These are phyloP conservation scores for Yamadazyma kanchanaburiensis DNA, from an alignment of 1,139 yeast species.

Conservation along the genomic window DNA sequence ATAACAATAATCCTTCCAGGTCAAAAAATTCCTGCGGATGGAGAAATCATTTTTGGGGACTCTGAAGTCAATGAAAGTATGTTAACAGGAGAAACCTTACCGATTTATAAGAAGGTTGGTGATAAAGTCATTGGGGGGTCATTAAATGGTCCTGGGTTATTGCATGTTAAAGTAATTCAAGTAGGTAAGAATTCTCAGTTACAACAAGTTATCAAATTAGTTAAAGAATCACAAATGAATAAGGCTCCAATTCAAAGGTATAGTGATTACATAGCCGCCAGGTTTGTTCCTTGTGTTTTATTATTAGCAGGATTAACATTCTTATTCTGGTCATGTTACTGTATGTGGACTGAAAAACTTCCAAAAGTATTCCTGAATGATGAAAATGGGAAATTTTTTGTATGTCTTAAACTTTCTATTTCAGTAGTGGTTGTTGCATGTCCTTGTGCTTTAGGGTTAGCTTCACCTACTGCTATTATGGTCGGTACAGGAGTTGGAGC, in stretches of 20 bases:
- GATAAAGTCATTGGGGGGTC: slow-evolving; percentile 85
- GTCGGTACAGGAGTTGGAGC: slow-evolving; percentile 99
- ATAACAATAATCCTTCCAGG: slow-evolving; percentile 82
- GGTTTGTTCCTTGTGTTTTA: slow-evolving; percentile 79
- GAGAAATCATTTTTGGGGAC: slow-evolving; percentile 68
- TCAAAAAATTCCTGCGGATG: slow-evolving; percentile 89
- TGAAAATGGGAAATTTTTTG: slow-evolving; percentile 57
- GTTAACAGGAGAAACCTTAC: slow-evolving; percentile 85
- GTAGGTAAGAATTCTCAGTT: slow-evolving; percentile 85
- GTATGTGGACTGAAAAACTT: slow-evolving; percentile 27
- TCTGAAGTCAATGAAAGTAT: slow-evolving; percentile 86
- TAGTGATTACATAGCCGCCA: slow-evolving; percentile 82
- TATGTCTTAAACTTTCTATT: slow-evolving; percentile 79
- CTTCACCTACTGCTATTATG: slow-evolving; percentile 98
- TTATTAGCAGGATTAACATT: slow-evolving; percentile 63
- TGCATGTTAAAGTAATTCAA: slow-evolving; percentile 64
- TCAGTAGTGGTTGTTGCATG: slow-evolving; percentile 96
- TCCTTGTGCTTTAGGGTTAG: slow-evolving; percentile 95
- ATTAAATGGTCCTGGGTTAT: slow-evolving; percentile 72
- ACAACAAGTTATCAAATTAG: slow-evolving; percentile 80
- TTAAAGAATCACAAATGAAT: slow-evolving; percentile 83
- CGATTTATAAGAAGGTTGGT: slow-evolving; percentile 60
- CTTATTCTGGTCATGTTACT: slow-evolving; percentile 56
- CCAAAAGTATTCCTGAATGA: slow-evolving; percentile 59
- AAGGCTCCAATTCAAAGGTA: slow-evolving; percentile 89